Evolutionary conservation across 2,329 filamentous ascomycete species (phyloP), one percentile per base, ranked within the genome.

Genomic region (Aspergillus ochraceus): DNA sequence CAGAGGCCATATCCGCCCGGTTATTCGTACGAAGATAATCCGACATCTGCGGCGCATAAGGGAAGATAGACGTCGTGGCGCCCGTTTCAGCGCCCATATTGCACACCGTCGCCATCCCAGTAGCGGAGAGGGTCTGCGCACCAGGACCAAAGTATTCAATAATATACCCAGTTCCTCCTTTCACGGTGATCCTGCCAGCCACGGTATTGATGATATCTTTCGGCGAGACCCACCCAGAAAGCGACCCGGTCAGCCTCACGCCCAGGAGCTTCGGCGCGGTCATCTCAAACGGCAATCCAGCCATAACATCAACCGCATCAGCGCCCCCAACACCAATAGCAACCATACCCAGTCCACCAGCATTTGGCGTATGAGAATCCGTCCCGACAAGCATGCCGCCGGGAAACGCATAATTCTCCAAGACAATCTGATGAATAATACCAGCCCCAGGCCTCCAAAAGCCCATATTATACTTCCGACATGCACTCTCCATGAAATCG

Each of bases 371-470:
- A 84, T 99, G 95, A 59, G 92, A 97, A 79, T 98, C 94, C 70
- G 94, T 98, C 78, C 95, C 95, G 75, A 98, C 98, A 76, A 99
- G 88, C 61, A 99, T 87, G 86, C 90, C 93, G 86, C 95, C 95
- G 66, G 95, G 95, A 89, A 98, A 98, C 77, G 93, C 93, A 79
- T 98, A 98, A 86, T 98, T 98, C 84, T 99, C 95, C 60, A 98
- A 87, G 65, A 98, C 81, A 75, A 98, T 98, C 85, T 98, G 95
- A 84, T 99, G 95, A 72, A 99, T 99, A 78, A 98, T 99, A 86
- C 95, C 95, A 76, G 94, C 97, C 71, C 95, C 95, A 66, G 95
- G 95, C 80, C 87, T 92, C 95, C 95, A 99, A 89, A 98, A 98
- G 84, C 95, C 95, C 79, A 98, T 98, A 86, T 98, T 94, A 86